Base-by-base conservation (phyloP, 2,329 filamentous ascomycete genomes). In the Stenocarpella maydis region DNA sequence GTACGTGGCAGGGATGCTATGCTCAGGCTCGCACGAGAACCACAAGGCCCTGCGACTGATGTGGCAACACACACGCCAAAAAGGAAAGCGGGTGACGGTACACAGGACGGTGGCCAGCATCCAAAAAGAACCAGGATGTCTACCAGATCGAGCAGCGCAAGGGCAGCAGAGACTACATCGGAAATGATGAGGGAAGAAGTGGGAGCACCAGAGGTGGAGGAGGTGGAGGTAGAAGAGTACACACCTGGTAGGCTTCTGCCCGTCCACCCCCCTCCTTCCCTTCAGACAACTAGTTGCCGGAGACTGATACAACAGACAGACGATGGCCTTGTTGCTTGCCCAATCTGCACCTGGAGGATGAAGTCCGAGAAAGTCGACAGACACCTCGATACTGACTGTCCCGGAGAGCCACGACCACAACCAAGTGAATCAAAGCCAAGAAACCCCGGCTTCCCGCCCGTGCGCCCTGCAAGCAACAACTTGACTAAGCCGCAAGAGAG, bases 261-360 rank as follows among this genome's bases (percentile, higher is more conserved):
- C 21, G 31, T 34, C 31, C 6, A 37, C 34, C 34, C 34, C 34
- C 5, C 34, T 37, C 9, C 26, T 12, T 12, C 26, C 37, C 41
- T 21, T 4, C 21, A 24, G n/a, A 21, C 41, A n/a, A 3, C 17
- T 8, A 8, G 41, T 9, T 39, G 58, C n/a, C 10, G 2, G 21
- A 69, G 61, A 43, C 43, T 49, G 26, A 69, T 12, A 0, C 9
- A 6, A 37, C 14, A 31, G 31, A 73, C 77, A 84, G 90, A 92
- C 34, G 92, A 96, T 74, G 94, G 93, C 3, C 83, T 96, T 17
- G 92, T 95, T 1, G 85, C 88, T 49, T 99, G 96, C 77, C 96
- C 96, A 0, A 91, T 95, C 21, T 99, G 96, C 78, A 83, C 84
- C 61, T 86, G 83, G 74, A 87, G 90, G 63, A 97, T 98, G 91